Conservation (phyloP, 1,284 basidiomycete genomes). For the Trichosporon sp. region DNA sequence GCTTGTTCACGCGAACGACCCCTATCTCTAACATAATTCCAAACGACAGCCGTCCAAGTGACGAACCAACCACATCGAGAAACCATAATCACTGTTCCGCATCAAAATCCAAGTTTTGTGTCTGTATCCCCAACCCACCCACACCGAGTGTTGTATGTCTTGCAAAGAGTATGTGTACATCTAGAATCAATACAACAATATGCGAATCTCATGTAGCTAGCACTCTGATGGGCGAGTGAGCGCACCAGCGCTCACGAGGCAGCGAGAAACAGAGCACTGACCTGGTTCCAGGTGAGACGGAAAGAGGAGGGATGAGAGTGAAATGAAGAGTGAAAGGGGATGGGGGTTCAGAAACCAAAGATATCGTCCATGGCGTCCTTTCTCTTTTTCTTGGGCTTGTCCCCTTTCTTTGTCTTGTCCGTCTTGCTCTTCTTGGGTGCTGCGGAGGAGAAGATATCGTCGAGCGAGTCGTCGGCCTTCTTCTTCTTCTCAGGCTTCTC, state of each 20-base stretch:
- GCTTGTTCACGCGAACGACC: no score
- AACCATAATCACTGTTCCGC: neutral
- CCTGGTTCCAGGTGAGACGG: no score
- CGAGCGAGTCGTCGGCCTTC: no score
- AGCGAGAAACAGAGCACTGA: neutral
- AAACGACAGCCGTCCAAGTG: no score
- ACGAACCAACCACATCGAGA: no score
- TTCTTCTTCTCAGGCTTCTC: no score
- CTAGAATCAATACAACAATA: neutral
- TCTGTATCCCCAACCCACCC: neutral
- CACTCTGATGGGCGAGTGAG: neutral
- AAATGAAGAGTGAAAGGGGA: neutral
- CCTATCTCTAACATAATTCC: no score
- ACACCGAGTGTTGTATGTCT: neutral
- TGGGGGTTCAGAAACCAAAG: slow-evolving; percentile 36
- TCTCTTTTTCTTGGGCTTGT: slow-evolving; percentile 31
- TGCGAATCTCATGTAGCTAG: slow-evolving; percentile 2
- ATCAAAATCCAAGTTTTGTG: neutral
- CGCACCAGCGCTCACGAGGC: neutral
- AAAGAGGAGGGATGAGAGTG: neutral
- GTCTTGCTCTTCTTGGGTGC: slow-evolving; percentile 4
- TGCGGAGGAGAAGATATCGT: neutral
- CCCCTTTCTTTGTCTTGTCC: neutral
- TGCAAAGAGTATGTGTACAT: neutral
- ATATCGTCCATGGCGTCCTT: slow-evolving; percentile 49